Base-by-base conservation (phyloP, 495 filamentous ascomycete genomes). In the Saxophila tyrrhenica region DNA sequence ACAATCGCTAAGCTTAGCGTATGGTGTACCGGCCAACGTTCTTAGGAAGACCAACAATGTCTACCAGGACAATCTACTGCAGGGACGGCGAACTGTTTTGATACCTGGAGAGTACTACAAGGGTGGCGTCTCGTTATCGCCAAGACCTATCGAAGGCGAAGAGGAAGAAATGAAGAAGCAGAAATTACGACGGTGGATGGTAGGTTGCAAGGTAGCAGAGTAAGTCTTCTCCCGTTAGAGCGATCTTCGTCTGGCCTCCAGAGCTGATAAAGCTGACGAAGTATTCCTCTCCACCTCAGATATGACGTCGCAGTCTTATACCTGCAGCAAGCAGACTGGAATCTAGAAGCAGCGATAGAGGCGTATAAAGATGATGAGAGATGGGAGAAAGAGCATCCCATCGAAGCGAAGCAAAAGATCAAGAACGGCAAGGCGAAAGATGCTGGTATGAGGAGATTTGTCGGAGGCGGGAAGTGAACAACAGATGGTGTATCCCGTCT, bases 251-350 rank as follows among this genome's bases (percentile, higher is more conserved):
- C 46, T 44, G 39, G 38, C n/a, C 24, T n/a, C 29, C 38, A 45
- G 53, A 63, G 53, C 47, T 69, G 39, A 65, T 59, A 51, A 58
- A 58, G 22, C 44, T 53, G 55, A 62, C 53, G 47, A 58, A 67
- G 65, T 57, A 29, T 69, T 62, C 57, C 65, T 54, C 62, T 54
- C 21, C 52, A 51, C 48, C 62, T 68, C 54, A 78, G 76, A 59
- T 88, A 88, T 54, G 80, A 87, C 61, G 70, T 85, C 19, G 86
- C 86, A 8, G 57, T 85, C 11, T 62, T 87, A 24, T 91, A 90
- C 61, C 67, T 89, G 24, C 69, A 83, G 51, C 80, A 81, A 61
- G 71, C 73, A 16, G 73, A 76, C 16, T 87, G 84, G 66, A 74
- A 87, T 44, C 69, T 87, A 17, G 75, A 78, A 16, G 59, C 62